Evolutionary conservation across 1,284 basidiomycete species (phyloP).

Genomic region (Heterobasidion occidentale): DNA sequence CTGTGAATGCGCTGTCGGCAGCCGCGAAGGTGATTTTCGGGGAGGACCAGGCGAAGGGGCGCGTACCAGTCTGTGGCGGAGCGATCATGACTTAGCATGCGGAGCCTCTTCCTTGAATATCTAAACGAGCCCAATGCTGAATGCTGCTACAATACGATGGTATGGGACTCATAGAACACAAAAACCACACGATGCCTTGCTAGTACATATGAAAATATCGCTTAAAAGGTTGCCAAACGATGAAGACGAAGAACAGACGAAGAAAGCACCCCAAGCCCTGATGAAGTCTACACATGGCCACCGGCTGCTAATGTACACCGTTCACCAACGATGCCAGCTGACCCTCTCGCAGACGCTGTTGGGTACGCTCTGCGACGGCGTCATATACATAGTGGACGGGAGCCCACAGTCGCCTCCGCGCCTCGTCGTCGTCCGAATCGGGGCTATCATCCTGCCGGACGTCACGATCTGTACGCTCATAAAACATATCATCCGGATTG

Average conservation of each 20-base stretch:
- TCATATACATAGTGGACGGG: constrained; percentile 71
- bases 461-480: constrained; percentile 22
- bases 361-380: constrained; percentile 68
- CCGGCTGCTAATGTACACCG: constrained; percentile 26
- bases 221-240: background rate
- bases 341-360: constrained; percentile 47
- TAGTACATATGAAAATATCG: too few relatives aligned
- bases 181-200: too few relatives aligned
- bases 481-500: constrained; percentile 38
- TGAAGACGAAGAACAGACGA: background rate
- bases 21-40: constrained; percentile 38
- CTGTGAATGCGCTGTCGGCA: constrained; percentile 37
- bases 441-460: constrained; percentile 15
- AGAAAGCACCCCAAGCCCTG: too few relatives aligned
- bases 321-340: constrained; percentile 25
- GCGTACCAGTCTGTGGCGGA: constrained; percentile 26
- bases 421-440: constrained; percentile 33
- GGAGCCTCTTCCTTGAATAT: too few relatives aligned
- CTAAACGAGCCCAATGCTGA: too few relatives aligned
- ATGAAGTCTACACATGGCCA: too few relatives aligned
- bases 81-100: background rate
- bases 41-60: constrained; percentile 24
- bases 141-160: too few relatives aligned
- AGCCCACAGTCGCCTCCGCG: constrained; percentile 18
- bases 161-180: too few relatives aligned